A percentile compares a stretch with the other conserved stretches of the same genome.
Conservation (phyloP, 805 yeast species). For the Lipomyces starkeyi region DNA sequence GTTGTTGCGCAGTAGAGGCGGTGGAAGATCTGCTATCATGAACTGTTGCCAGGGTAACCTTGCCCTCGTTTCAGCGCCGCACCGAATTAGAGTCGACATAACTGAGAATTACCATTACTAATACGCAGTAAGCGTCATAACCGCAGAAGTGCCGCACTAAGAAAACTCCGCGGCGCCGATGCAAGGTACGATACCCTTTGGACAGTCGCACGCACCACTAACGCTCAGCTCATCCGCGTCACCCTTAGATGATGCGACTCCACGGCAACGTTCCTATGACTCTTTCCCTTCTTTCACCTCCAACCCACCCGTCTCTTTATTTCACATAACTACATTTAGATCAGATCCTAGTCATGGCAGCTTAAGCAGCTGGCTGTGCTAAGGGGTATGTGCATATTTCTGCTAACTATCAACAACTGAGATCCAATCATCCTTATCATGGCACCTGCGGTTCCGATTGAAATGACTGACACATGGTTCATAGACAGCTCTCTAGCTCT, state of each 20-base stretch:
- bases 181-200: conserved; percentile 1
- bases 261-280: neutral
- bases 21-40: neutral
- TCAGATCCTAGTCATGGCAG: conserved; percentile 27
- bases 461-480: neutral
- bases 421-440: neutral
- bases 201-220: neutral
- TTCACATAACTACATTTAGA: neutral
- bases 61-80: neutral
- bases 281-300: neutral
- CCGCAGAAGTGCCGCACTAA: neutral
- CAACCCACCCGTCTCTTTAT: neutral
- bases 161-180: neutral
- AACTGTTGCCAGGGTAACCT: neutral
- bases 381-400: conserved; percentile 17
- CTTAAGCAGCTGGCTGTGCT: conserved; percentile 28
- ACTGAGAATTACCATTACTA: neutral
- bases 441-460: neutral
- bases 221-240: neutral
- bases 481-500: neutral
- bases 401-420: neutral
- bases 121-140: neutral
- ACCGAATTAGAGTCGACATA: neutral
- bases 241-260: neutral
- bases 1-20: neutral